Conservation (phyloP, 139 green algal species). For the Desmodesmus armatus region DNA sequence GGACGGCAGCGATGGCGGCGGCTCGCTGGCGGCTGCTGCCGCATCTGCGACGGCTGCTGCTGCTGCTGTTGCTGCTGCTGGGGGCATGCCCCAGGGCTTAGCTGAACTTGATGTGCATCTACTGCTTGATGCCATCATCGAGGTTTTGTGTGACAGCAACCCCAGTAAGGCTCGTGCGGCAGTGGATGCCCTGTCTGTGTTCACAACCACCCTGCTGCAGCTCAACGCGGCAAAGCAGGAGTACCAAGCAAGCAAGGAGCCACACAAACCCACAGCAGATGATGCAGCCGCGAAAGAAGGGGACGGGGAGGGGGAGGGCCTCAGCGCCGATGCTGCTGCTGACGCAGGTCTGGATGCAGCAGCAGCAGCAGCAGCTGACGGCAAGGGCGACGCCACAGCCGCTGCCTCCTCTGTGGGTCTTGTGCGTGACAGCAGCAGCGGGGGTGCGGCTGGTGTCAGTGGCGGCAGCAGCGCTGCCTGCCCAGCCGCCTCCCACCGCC, state of each 20-base stretch:
- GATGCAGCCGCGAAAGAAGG: not conserved
- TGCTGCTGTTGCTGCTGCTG: conserved; percentile 28
- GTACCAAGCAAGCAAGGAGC: too few relatives aligned
- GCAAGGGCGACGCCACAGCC: not conserved
- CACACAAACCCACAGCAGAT: not conserved
- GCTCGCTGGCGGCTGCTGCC: not conserved
- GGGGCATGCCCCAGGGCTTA: conserved; percentile 55
- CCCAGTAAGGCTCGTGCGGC: conserved; percentile 56
- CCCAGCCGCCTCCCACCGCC: conserved; percentile 35
- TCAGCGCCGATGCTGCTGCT: not conserved
- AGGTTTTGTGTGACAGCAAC: conserved; percentile 65
- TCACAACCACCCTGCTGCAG: conserved; percentile 82
- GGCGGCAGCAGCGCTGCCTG: not conserved
- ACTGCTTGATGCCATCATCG: conserved; percentile 92
- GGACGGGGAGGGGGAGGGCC: not conserved
- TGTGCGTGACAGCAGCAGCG: too few relatives aligned
- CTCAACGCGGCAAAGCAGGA: conserved; percentile 55
- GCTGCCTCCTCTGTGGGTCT: not conserved
- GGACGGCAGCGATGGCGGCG: conserved; percentile 1
- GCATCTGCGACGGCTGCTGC: not conserved
- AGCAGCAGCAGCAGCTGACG: conserved; percentile 13
- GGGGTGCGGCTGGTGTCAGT: not conserved
- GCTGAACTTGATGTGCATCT: conserved; percentile 85
- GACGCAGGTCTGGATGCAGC: not conserved
- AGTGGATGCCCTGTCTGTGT: conserved; percentile 75